Conservation (phyloP, 495 filamentous ascomycete species). For the Glarea lozoyensis region DNA sequence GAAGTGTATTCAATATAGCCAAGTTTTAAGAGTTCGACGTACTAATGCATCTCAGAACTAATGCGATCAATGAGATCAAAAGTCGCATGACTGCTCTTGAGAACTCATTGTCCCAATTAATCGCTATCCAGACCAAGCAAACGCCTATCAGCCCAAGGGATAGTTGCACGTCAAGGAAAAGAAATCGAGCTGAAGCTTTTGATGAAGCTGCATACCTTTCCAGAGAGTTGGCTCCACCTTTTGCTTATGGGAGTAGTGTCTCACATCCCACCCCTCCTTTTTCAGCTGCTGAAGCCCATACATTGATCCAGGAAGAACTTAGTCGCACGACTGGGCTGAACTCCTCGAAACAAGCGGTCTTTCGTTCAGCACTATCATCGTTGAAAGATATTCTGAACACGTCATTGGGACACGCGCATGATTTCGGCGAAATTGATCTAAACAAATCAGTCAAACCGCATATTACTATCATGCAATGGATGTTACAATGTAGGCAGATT, state of each 20-base stretch:
- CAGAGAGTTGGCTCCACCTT: neutral
- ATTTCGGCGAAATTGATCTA: neutral
- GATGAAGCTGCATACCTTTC: neutral
- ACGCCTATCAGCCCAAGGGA: neutral
- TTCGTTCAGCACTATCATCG: constrained; percentile 1
- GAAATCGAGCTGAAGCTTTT: neutral
- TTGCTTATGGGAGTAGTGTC: neutral
- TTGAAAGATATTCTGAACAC: constrained; percentile 6
- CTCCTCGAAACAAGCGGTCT: neutral
- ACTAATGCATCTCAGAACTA: neutral
- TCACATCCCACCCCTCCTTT: neutral
- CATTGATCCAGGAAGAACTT: constrained; percentile 8
- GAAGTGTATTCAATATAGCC: neutral
- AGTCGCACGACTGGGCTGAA: neutral
- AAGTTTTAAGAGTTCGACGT: neutral
- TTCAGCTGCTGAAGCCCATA: constrained; percentile 2
- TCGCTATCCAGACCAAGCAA: neutral
- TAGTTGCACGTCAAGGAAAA: neutral
- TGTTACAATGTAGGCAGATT: constrained; percentile 7
- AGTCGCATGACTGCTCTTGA: constrained; percentile 1
- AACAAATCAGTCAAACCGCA: neutral
- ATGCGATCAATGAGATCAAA: constrained; percentile 4
- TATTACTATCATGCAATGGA: constrained; percentile 8
- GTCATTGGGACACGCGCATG: neutral
- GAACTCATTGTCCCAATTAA: neutral